Conservation (phyloP, 495 filamentous ascomycete genomes). For the Podospora fimiseda region DNA sequence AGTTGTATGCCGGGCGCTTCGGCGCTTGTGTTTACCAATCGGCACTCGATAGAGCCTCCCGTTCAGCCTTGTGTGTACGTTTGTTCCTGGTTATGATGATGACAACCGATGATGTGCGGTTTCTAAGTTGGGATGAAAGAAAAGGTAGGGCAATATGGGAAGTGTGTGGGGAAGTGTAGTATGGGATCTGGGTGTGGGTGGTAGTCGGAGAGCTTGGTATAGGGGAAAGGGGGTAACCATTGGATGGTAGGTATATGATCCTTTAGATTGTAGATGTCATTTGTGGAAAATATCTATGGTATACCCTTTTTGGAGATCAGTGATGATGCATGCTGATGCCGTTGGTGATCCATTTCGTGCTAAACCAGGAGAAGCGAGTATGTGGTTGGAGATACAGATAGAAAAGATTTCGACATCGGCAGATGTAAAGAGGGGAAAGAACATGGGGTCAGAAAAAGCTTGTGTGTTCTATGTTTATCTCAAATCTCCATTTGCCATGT, state of each 20-base stretch:
- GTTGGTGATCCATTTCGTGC: too few relatives aligned
- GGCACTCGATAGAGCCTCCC: neutral
- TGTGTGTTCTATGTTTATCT: neutral
- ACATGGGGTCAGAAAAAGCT: neutral
- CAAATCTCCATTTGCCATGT: neutral
- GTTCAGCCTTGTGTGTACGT: neutral
- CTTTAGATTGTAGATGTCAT: neutral
- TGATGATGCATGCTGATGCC: too few relatives aligned
- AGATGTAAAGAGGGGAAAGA: neutral
- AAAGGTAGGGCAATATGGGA: neutral
- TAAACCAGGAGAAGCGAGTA: too few relatives aligned
- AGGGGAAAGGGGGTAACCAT: neutral
- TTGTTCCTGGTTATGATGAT: neutral
- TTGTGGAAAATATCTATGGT: too few relatives aligned
- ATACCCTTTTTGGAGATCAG: too few relatives aligned
- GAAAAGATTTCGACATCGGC: too few relatives aligned
- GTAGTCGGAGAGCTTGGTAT: neutral
- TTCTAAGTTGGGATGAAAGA: too few relatives aligned
- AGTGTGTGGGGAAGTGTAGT: neutral
- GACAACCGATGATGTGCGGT: too few relatives aligned
- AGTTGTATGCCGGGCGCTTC: neutral
- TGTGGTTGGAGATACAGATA: too few relatives aligned
- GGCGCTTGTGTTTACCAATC: neutral
- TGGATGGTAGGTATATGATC: neutral
- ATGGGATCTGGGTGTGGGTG: neutral